Conservation (phyloP, 129 eudicot species). For the Lonicera japonica region DNA sequence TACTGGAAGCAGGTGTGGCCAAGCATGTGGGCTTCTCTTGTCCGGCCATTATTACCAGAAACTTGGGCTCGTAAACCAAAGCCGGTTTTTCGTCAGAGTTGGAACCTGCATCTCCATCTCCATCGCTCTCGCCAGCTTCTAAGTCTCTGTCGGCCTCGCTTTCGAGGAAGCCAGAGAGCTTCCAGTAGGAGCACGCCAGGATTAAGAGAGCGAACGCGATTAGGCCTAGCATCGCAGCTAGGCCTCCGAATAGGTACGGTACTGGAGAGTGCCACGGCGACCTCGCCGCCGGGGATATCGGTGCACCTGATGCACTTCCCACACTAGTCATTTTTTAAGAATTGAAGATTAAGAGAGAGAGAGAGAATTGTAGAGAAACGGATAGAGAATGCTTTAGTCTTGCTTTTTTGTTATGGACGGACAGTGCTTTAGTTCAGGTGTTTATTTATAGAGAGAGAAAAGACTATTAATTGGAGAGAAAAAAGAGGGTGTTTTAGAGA, state of each 20-base stretch:
- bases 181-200: conserved; percentile 7
- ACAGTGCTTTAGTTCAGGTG: not conserved
- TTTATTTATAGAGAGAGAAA: not conserved
- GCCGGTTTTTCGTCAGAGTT: not conserved
- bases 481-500: not conserved
- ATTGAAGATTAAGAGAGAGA: too few relatives aligned
- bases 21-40: conserved; percentile 4
- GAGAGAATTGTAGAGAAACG: too few relatives aligned
- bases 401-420: too few relatives aligned
- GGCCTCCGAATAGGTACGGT: conserved; percentile 9
- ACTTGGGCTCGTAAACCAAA: not conserved
- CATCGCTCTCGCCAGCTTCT: not conserved
- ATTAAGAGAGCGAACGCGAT: conserved; percentile 5
- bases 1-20: not conserved
- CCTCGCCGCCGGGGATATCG: not conserved
- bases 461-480: too few relatives aligned
- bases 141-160: not conserved
- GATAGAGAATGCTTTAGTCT: too few relatives aligned
- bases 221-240: conserved; percentile 6
- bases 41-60: conserved; percentile 8
- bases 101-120: not conserved
- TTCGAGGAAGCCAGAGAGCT: not conserved
- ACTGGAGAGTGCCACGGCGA: conserved; percentile 11
- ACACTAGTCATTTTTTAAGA: too few relatives aligned
- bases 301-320: not conserved